phyloP scores from a whole-genome alignment of 257 asterid species.

The Lycium barbarum region DNA sequence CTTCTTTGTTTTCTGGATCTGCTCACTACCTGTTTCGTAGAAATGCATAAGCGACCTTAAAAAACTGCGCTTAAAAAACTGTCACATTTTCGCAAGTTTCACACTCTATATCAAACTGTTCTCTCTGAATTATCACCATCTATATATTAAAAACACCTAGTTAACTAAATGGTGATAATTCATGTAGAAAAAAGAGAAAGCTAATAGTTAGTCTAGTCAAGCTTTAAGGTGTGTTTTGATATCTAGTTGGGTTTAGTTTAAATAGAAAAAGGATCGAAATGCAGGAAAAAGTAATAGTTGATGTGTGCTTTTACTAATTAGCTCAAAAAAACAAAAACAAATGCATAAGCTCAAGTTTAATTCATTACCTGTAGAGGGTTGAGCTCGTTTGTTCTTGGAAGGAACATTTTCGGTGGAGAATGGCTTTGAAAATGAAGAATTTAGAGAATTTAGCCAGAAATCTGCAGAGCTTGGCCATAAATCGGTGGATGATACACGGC shows the following conservation, averaged over 20 bases:
- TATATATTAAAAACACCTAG: no score
- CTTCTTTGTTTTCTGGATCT: conserved; percentile 39
- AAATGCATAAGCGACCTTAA: conserved; percentile 22
- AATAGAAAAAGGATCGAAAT: not conserved
- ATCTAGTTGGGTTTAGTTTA: no score
- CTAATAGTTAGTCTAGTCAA: no score
- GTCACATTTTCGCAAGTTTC: no score
- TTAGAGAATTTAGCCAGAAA: conserved; percentile 54
- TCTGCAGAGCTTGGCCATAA: conserved; percentile 53
- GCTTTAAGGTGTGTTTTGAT: no score
- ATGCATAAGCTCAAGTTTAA: not conserved
- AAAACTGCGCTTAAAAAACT: no score
- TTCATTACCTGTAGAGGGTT: conserved; percentile 48
- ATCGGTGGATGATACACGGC: conserved; percentile 51
- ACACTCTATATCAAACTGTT: no score
- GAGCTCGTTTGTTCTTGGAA: conserved; percentile 47
- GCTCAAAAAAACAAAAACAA: not conserved
- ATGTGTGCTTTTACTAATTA: not conserved
- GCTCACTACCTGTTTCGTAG: conserved; percentile 47
- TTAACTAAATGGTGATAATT: no score
- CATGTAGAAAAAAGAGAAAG: no score
- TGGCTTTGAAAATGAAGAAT: not conserved
- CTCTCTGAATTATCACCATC: no score
- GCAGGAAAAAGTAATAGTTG: no score
- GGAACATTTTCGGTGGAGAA: conserved; percentile 26